Conservation (phyloP, 108 stramenopile genomes). For the Nitzschia sp. region DNA sequence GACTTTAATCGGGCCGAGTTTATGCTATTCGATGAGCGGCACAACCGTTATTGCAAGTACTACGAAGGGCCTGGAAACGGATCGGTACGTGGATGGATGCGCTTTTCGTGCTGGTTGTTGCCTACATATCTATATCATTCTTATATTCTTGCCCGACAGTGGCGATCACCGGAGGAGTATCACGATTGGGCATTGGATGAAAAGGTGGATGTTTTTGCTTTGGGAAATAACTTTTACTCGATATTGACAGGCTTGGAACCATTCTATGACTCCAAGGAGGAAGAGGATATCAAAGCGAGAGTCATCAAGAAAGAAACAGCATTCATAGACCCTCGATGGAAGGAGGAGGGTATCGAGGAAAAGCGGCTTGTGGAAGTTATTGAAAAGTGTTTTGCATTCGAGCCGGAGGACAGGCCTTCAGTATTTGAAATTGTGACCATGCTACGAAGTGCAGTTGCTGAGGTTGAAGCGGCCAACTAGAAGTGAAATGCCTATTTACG, state of each 20-base stretch:
- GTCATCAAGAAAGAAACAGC: conserved; percentile 24
- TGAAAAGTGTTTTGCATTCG: conserved; percentile 35
- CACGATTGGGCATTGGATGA: conserved; percentile 44
- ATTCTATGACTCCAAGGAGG: conserved; percentile 27
- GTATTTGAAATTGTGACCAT: conserved; percentile 30
- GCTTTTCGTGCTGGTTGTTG: too few relatives aligned
- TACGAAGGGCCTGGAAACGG: conserved; percentile 40
- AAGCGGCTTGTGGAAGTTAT: conserved; percentile 41
- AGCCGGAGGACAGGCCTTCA: conserved; percentile 45
- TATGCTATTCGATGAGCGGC: conserved; percentile 50
- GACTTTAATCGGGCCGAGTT: conserved; percentile 84
- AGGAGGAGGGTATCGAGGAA: conserved; percentile 36
- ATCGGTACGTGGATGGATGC: conserved; percentile 10
- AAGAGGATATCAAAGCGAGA: conserved; percentile 21
- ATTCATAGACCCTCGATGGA: conserved; percentile 44
- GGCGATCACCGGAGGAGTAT: conserved; percentile 64
- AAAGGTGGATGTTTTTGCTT: conserved; percentile 56
- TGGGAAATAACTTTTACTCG: conserved; percentile 60
- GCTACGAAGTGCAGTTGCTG: conserved; percentile 16
- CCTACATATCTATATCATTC: too few relatives aligned
- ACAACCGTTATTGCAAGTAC: conserved; percentile 63
- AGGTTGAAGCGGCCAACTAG: background rate
- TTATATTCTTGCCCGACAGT: conserved; percentile 26
- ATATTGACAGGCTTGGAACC: conserved; percentile 42
- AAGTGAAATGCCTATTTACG: too few relatives aligned